A percentile compares a stretch with the other conserved stretches of the same genome.
Evolutionary conservation across 225 moss, liverwort and hornwort species (phyloP).

Genomic region (Bryoerythrophyllum caledonicum): DNA sequence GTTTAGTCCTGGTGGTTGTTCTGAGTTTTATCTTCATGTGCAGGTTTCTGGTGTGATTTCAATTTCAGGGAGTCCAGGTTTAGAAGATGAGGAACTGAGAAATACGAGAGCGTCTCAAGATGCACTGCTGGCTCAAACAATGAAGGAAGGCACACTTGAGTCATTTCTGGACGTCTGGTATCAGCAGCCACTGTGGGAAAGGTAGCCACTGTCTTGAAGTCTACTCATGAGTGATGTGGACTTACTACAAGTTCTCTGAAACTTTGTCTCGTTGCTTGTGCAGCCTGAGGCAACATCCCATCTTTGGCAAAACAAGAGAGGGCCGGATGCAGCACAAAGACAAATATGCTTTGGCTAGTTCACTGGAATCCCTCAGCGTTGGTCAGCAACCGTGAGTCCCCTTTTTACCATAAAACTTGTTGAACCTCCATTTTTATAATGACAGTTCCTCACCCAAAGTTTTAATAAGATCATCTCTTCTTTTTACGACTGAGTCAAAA

Average conservation of each 20-base stretch:
- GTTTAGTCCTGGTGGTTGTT: not conserved
- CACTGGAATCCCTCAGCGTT: slow-evolving; percentile 63
- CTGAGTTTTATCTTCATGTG: slow-evolving; percentile 13
- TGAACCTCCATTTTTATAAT: not conserved
- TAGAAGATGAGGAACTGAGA: slow-evolving; percentile 45
- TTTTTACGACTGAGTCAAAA: no score
- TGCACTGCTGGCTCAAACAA: slow-evolving; percentile 56
- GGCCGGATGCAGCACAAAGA: slow-evolving; percentile 56
- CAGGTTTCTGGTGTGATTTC: slow-evolving; percentile 78
- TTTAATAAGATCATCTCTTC: no score
- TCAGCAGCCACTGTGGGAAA: slow-evolving; percentile 81
- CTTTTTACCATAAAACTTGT: not conserved
- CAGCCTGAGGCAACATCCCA: slow-evolving; percentile 84
- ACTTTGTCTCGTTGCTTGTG: not conserved
- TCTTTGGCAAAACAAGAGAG: slow-evolving; percentile 54
- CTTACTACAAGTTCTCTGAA: not conserved
- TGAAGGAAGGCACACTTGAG: slow-evolving; percentile 61
- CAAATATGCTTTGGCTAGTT: slow-evolving; percentile 51
- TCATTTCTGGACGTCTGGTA: slow-evolving; percentile 87
- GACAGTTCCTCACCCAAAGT: no score
- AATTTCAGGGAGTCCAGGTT: slow-evolving; percentile 90
- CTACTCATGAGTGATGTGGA: not conserved
- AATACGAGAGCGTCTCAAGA: slow-evolving; percentile 64
- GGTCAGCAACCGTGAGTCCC: slow-evolving; percentile 80
- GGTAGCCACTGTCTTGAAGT: slow-evolving; percentile 33